These are phyloP conservation scores for Globisporangium spiculum DNA, from an alignment of 352 stramenopile genomes.

Conservation along the genomic window DNA sequence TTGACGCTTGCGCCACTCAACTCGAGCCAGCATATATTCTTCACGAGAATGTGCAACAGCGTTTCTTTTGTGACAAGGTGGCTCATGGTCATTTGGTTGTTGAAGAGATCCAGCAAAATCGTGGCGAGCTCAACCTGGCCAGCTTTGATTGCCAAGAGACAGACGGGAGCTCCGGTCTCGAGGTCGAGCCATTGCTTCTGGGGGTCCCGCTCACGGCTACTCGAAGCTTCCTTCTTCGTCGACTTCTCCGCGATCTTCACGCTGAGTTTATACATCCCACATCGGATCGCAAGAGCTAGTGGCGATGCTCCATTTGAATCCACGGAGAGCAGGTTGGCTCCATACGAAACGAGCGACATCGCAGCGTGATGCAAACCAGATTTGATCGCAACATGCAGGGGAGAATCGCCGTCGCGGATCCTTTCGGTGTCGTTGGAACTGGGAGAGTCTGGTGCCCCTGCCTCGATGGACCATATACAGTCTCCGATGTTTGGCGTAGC, in stretches of 20 bases:
- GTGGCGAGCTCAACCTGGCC: slow-evolving; percentile 57
- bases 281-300: slow-evolving; percentile 50
- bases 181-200: slow-evolving; percentile 41
- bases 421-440: not conserved
- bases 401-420: slow-evolving; percentile 32
- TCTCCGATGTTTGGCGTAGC: slow-evolving; percentile 27
- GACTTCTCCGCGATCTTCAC: slow-evolving; percentile 19
- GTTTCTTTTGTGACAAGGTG: slow-evolving; percentile 26
- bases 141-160: slow-evolving; percentile 48
- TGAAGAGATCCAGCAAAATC: slow-evolving; percentile 44
- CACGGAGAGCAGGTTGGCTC: slow-evolving; percentile 36
- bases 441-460: too few species aligned
- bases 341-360: slow-evolving; percentile 41
- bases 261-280: slow-evolving; percentile 57
- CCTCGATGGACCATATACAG: slow-evolving; percentile 23
- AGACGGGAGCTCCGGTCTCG: slow-evolving; percentile 41
- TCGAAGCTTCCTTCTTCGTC: not conserved
- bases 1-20: slow-evolving; percentile 8
- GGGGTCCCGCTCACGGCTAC: not conserved
- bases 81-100: slow-evolving; percentile 22
- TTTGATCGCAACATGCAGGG: slow-evolving; percentile 66
- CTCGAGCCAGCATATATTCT: slow-evolving; percentile 41
- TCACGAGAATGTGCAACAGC: slow-evolving; percentile 46
- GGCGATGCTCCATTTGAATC: slow-evolving; percentile 38
- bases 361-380: slow-evolving; percentile 40